Base-by-base conservation (phyloP, 2,329 filamentous ascomycete genomes). In the Trichoderma koningii region DNA sequence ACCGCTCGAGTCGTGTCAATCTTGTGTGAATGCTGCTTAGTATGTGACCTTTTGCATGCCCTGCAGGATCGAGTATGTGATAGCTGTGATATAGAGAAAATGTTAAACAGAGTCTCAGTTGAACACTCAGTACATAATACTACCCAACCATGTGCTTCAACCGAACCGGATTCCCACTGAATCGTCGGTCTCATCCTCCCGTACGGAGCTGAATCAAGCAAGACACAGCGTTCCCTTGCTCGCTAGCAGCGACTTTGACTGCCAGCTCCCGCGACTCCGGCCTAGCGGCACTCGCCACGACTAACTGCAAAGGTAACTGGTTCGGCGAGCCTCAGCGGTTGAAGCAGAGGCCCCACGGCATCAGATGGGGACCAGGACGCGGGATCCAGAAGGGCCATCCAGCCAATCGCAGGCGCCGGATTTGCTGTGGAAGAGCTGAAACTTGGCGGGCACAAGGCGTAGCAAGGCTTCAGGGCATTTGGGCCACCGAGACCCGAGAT, bases 221-320 rank as follows among this genome's bases (percentile, higher is more conserved):
- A 38, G 34, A 38, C 34, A 38, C 34, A 38, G 34, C 34, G 34
- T 38, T 12, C 34, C 30, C 34, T 38, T 12, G 34, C 10, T 38
- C 6, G 7, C 7, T 30, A 30, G 2, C 10, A 34, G 7, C 28
- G 34, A 14, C 14, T 10, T 38, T 14, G 12, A 38, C 12, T 38
- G 34, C 53, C 45, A 51, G 59, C 59, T 41, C 41, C 59, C 48
- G 41, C 41, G 21, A 45, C 23, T 53, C 59, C 59, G 59, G 47
- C n/a, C 15, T 23, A 53, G 47, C 59, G 59, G 60, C 19, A 63
- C 50, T 63, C 60, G 60, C 60, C 50, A 60, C 56, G 30, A 59
- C 34, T 38, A 38, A 38, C 34, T 38, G 10, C 34, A 14, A 55
- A n/a, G 5, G 44, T 21, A 4, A 10, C 44, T 3, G 48, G 19